A percentile compares a stretch with the other conserved stretches of the same genome.
These are phyloP conservation scores for Wallacemonas collosoma DNA, from an alignment of 208 protist genomes.

Conservation along the genomic window DNA sequence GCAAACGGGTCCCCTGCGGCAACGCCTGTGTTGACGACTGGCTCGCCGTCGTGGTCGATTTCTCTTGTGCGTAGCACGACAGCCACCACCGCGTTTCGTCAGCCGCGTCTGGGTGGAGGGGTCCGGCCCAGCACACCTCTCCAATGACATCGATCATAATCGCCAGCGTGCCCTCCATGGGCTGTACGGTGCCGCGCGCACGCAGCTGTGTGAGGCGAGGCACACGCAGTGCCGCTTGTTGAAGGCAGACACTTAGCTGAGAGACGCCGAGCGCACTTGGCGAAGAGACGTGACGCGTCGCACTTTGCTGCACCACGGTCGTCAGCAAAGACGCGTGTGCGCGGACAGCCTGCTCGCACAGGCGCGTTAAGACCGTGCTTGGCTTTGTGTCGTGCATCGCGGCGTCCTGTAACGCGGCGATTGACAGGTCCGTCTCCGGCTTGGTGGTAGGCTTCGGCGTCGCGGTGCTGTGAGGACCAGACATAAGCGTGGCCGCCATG, in stretches of 20 bases:
- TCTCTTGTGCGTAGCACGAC: slow-evolving; percentile 25
- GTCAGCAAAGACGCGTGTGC: slow-evolving; percentile 4
- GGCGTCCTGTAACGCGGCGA: not conserved
- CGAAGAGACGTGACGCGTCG: not conserved
- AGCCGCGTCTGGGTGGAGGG: not conserved
- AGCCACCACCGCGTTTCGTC: slow-evolving; percentile 27
- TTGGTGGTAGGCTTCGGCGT: not conserved
- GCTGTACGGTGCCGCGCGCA: slow-evolving; percentile 41
- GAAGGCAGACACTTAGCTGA: slow-evolving; percentile 2
- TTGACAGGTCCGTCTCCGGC: not conserved
- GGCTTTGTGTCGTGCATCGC: not conserved
- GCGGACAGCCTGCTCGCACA: slow-evolving; percentile 10
- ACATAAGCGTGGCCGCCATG: not conserved
- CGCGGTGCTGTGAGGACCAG: not conserved
- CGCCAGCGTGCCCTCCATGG: slow-evolving; percentile 35
- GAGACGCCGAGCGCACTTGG: slow-evolving; percentile 2
- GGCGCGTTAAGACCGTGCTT: not conserved
- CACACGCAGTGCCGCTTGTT: not conserved
- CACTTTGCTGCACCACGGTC: not conserved
- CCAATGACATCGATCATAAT: slow-evolving; percentile 49
- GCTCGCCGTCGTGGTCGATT: not conserved
- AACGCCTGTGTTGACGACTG: not conserved
- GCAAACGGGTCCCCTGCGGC: slow-evolving; percentile 19
- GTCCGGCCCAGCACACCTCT: slow-evolving; percentile 32
- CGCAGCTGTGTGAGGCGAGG: slow-evolving; percentile 23